Evolutionary conservation across 1,284 basidiomycete species (phyloP), one percentile per base, ranked within the genome.

Genomic region (Wallemia ichthyophaga): DNA sequence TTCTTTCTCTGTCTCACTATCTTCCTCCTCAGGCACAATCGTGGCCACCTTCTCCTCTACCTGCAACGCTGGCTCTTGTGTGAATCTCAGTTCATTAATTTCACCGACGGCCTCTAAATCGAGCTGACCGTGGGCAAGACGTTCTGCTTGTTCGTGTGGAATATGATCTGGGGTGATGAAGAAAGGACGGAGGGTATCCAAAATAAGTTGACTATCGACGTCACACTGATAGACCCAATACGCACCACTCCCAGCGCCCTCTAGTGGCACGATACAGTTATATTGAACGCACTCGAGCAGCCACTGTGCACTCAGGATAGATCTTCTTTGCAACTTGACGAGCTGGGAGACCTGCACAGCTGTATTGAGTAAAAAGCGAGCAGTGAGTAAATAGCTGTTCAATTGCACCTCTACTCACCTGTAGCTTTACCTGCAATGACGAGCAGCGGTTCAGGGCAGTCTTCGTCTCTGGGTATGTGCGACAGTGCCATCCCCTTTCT

Each of bases 401-500:
- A 54, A 21, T 5, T 23, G n/a, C 9, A 25, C 11, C 3, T 13
- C 25, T 13, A 2, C 57, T 37, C 27, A 61, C 63, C 61, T 21
- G 58, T 59, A 27, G 58, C 60, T n/a, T 61, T 37, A 11, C 58
- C 25, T 9, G 63, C 59, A 28, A 65, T 59, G 23, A 65, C 61
- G 5, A 63, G 27, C 3, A 25, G 75, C 64, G 74, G 72, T 62
- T 61, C 69, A 5, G 55, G 55, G 24, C 55, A 56, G 7, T 26
- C 75, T 54, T 21, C 33, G 27, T n/a, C 57, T 53, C 60, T 69
- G 23, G 60, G 61, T 56, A 61, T 59, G 58, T 31, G 61, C 67
- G 86, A 83, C 1, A 76, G 75, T 64, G 78, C 79, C 7, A 72
- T 74, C 1, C 87, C 88, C 0, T 88, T 86, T 64, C 91, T 74